phyloP scores from a whole-genome alignment of 1,139 yeast genomes.

The Wickerhamiella pararugosa region DNA sequence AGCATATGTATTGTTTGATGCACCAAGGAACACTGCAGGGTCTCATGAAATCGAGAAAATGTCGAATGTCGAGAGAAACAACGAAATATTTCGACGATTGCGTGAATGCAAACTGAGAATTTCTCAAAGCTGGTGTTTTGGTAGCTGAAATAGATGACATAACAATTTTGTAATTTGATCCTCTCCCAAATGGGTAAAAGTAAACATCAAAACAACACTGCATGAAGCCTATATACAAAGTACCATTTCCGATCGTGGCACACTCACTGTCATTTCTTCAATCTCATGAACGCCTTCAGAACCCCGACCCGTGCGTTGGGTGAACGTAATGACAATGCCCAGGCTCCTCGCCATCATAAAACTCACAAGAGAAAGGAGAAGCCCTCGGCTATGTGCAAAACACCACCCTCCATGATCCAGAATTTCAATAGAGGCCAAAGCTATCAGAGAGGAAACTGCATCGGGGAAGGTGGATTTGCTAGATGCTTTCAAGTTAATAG shows the following conservation, averaged over 20 bases:
- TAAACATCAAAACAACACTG: too few species aligned
- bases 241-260: not conserved
- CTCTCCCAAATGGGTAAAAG: too few species aligned
- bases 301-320: conserved; percentile 10
- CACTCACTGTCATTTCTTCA: conserved; percentile 18
- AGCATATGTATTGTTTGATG: too few species aligned
- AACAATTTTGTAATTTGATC: too few species aligned
- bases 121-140: too few species aligned
- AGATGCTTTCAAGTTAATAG: conserved; percentile 95
- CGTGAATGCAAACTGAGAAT: too few species aligned
- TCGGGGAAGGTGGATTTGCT: conserved; percentile 98
- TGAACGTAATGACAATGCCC: conserved; percentile 8
- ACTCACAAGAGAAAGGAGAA: conserved; percentile 50
- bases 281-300: conserved; percentile 20
- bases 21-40: too few species aligned
- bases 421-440: conserved; percentile 67
- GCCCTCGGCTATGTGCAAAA: conserved; percentile 68
- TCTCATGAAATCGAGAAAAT: too few species aligned
- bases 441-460: conserved; percentile 75
- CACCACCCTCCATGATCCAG: conserved; percentile 68
- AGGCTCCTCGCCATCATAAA: not conserved
- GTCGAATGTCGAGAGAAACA: too few species aligned
- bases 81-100: too few species aligned
- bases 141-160: too few species aligned
- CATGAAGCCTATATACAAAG: not conserved